Evolutionary conservation across 2,329 filamentous ascomycete species (phyloP).

Genomic region (Colletotrichum sp.): DNA sequence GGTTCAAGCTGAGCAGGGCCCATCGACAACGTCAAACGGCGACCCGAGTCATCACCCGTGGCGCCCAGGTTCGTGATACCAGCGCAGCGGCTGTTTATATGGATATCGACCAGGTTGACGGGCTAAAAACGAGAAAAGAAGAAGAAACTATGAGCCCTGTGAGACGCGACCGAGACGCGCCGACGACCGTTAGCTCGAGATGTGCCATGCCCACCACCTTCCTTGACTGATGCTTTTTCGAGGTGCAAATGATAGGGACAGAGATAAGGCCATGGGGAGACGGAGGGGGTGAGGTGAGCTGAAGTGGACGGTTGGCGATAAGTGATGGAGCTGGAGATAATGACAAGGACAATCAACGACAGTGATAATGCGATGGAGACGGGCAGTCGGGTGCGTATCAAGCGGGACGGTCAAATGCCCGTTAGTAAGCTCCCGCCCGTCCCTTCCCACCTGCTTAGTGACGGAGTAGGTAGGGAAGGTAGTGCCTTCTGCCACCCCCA

Average conservation of each 20-base stretch:
- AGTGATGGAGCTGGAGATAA: neutral
- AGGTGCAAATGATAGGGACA: neutral
- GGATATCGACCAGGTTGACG: neutral
- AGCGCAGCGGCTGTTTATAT: neutral
- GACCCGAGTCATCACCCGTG: constrained; percentile 8
- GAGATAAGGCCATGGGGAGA: neutral
- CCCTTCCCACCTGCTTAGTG: neutral
- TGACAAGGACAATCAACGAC: neutral
- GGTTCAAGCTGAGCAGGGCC: neutral
- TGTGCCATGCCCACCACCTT: neutral
- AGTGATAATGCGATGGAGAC: neutral
- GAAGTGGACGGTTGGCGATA: neutral
- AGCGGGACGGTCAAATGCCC: neutral
- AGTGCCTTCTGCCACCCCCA: neutral
- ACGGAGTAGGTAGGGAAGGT: neutral
- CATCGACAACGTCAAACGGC: neutral
- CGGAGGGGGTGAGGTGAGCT: neutral
- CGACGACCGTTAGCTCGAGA: neutral
- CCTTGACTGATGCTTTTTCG: neutral
- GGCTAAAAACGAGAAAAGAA: neutral
- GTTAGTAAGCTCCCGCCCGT: neutral
- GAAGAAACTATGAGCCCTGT: neutral
- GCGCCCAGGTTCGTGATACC: neutral
- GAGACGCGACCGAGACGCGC: constrained; percentile 17
- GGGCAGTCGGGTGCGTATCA: neutral